Conservation (phyloP, 192 early-diverging fungal genomes). For the Helicostylum pulchrum region DNA sequence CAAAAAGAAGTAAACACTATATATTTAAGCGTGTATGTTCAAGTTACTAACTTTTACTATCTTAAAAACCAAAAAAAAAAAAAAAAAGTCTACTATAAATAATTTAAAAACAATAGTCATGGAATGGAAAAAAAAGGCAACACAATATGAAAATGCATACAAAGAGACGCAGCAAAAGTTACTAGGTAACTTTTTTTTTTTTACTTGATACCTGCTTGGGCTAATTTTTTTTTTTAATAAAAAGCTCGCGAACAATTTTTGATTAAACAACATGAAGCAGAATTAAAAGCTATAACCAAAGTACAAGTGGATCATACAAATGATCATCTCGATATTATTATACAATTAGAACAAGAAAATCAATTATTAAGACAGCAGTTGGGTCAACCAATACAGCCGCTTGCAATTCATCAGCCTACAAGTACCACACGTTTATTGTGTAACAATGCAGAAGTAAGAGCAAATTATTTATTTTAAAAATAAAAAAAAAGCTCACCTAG, state of each 20-base stretch:
- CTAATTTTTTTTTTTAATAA: too few relatives aligned
- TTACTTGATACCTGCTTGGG: too few relatives aligned
- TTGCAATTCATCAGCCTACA: too few relatives aligned
- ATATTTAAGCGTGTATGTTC: too few relatives aligned
- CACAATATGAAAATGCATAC: background rate
- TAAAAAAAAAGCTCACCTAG: too few relatives aligned
- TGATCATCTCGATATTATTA: conserved; percentile 1
- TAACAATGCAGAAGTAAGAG: conserved; percentile 1
- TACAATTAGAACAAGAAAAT: conserved; percentile 5
- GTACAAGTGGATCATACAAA: conserved; percentile 10
- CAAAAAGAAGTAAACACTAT: conserved; percentile 18
- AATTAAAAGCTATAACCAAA: conserved; percentile 1
- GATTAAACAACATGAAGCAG: background rate
- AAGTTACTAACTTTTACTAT: too few relatives aligned
- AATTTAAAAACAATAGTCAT: conserved; percentile 4
- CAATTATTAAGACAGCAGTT: background rate
- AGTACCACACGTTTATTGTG: conserved; percentile 4
- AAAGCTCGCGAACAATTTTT: background rate
- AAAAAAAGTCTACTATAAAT: conserved; percentile 4
- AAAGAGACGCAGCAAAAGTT: background rate
- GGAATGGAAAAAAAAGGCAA: conserved; percentile 6
- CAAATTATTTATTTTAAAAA: too few relatives aligned
- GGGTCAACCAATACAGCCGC: background rate
- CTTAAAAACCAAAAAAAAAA: too few relatives aligned
- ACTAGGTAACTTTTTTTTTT: too few relatives aligned